phyloP scores from a whole-genome alignment of 371 early-diverging fungal genomes.

The Syncephalastrum contaminatum region DNA sequence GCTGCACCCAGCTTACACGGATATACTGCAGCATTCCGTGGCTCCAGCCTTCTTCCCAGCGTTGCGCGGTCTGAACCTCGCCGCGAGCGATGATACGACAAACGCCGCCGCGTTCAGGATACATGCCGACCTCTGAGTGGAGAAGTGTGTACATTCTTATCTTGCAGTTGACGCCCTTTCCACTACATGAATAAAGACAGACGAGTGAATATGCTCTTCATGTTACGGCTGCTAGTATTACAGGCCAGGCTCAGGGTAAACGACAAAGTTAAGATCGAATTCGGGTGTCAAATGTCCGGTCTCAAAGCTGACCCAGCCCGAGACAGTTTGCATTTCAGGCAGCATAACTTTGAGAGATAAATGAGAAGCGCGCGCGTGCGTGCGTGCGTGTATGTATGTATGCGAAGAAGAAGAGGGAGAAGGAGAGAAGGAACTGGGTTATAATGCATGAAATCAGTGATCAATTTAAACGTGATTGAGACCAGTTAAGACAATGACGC shows the following conservation, averaged over 20 bases:
- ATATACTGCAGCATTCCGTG: background rate
- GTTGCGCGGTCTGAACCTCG: background rate
- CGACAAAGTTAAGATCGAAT: constrained; percentile 9
- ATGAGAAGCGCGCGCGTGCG: too few species aligned
- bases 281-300: constrained; percentile 4
- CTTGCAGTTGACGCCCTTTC: constrained; percentile 9
- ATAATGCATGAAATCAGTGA: too few species aligned
- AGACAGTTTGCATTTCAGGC: too few species aligned
- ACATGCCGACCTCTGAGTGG: constrained; percentile 2
- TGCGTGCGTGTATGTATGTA: too few species aligned
- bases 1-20: constrained; percentile 5
- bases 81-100: constrained; percentile 8
- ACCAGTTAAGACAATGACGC: too few species aligned
- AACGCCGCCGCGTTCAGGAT: constrained; percentile 6
- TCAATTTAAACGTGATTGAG: too few species aligned
- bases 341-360: too few species aligned
- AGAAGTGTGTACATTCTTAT: background rate
- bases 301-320: constrained; percentile 8
- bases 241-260: constrained; percentile 1
- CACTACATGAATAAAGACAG: background rate
- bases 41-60: constrained; percentile 6
- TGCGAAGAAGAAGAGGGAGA: too few species aligned
- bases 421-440: too few species aligned
- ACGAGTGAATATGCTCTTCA: too few species aligned
- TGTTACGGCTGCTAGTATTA: too few species aligned